phyloP scores from a whole-genome alignment of 805 yeast species.

The Metschnikowia dekortorum region DNA sequence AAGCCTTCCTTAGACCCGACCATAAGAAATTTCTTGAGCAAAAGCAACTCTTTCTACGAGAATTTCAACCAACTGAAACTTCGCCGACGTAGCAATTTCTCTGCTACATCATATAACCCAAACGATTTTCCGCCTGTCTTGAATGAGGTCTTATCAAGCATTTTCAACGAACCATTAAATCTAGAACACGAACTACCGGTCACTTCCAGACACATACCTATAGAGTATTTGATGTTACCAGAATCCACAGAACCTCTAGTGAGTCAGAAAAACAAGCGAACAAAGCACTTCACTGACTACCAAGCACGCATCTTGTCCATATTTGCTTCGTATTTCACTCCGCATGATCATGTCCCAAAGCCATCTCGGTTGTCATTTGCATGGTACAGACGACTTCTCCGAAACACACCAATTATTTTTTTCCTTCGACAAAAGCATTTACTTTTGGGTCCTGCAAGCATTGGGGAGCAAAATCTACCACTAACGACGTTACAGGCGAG shows the following conservation, averaged over 20 bases:
- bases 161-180: conserved; percentile 20
- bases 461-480: conserved; percentile 22
- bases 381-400: conserved; percentile 28
- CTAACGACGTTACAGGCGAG: conserved; percentile 11
- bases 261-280: conserved; percentile 9
- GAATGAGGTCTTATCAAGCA: conserved; percentile 14
- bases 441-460: conserved; percentile 24
- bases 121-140: conserved; percentile 24
- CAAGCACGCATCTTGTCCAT: conserved; percentile 24
- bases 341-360: conserved; percentile 14
- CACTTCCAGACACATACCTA: conserved; percentile 8
- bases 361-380: conserved; percentile 18
- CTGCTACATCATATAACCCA: conserved; percentile 8
- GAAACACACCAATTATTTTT: conserved; percentile 27
- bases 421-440: conserved; percentile 25
- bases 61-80: conserved; percentile 22
- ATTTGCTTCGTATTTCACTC: conserved; percentile 25
- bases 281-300: conserved; percentile 19
- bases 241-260: conserved; percentile 3
- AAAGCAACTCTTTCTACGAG: conserved; percentile 17
- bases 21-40: conserved; percentile 16
- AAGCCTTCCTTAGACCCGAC: conserved; percentile 8
- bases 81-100: background rate
- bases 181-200: conserved; percentile 6
- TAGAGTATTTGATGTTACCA: background rate